phyloP scores from a whole-genome alignment of 1,284 basidiomycete genomes.

The Xanthoconium separans region DNA sequence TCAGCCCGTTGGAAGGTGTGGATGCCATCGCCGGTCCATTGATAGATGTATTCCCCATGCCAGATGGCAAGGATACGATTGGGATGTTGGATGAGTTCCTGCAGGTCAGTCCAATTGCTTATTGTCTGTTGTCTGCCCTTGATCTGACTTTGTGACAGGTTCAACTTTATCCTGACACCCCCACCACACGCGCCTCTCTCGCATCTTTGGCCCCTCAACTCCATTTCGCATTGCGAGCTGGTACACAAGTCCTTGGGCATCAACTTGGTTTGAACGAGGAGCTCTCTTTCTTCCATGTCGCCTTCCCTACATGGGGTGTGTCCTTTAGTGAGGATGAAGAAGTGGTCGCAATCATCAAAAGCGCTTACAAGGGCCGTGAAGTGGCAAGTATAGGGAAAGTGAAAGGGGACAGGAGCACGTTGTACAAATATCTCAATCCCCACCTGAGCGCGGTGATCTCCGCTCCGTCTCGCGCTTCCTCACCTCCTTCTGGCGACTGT shows the following conservation, averaged over 20 bases:
- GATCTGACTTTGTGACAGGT: constrained; percentile 37
- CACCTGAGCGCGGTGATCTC: constrained; percentile 73
- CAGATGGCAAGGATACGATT: constrained; percentile 46
- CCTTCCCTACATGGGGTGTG: constrained; percentile 65
- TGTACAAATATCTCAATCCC: constrained; percentile 95
- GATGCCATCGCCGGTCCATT: constrained; percentile 59
- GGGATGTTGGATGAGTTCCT: constrained; percentile 68
- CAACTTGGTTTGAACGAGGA: constrained; percentile 44
- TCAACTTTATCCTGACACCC: constrained; percentile 63
- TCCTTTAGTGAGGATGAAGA: constrained; percentile 55
- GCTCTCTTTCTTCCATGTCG: constrained; percentile 48
- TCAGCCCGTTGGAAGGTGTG: constrained; percentile 47
- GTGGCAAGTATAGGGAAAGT: constrained; percentile 84
- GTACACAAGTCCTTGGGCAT: constrained; percentile 55
- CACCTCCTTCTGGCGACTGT: constrained; percentile 36
- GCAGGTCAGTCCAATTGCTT: constrained; percentile 42
- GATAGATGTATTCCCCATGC: constrained; percentile 57
- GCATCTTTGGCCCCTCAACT: constrained; percentile 42
- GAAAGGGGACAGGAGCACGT: constrained; percentile 80
- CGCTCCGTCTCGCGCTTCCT: constrained; percentile 21
- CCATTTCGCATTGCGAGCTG: constrained; percentile 56
- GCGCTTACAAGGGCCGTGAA: constrained; percentile 41
- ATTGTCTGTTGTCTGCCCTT: not conserved
- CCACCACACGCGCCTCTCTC: constrained; percentile 43
- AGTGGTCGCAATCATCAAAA: constrained; percentile 49